Evolutionary conservation across 2,329 filamentous ascomycete genomes (phyloP).

Genomic region (Colletotrichum sp.): DNA sequence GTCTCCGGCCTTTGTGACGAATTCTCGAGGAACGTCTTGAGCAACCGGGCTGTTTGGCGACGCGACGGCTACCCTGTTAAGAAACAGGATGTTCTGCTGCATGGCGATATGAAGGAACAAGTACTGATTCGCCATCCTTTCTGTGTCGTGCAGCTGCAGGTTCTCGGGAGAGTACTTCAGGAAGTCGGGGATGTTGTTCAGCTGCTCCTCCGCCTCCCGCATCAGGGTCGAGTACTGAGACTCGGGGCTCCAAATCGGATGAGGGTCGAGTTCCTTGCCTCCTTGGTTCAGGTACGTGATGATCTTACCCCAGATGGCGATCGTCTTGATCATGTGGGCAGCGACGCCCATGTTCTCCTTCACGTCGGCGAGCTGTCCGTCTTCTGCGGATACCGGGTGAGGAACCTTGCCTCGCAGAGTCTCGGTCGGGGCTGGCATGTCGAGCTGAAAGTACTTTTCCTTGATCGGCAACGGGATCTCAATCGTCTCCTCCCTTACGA

Average conservation of each 20-base stretch:
- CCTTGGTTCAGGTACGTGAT: conserved; percentile 91
- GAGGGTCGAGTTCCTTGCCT: conserved; percentile 77
- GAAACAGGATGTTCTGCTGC: conserved; percentile 88
- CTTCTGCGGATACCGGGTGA: conserved; percentile 65
- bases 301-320: conserved; percentile 88
- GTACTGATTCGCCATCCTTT: conserved; percentile 89
- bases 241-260: conserved; percentile 82
- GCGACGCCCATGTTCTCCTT: conserved; percentile 92
- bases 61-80: conserved; percentile 86
- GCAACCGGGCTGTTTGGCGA: conserved; percentile 68
- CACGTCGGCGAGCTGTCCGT: conserved; percentile 68
- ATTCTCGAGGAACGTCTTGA: conserved; percentile 76
- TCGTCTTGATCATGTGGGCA: conserved; percentile 84
- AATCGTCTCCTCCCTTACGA: conserved; percentile 87
- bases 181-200: conserved; percentile 68
- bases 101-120: conserved; percentile 89
- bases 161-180: conserved; percentile 84
- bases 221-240: conserved; percentile 77
- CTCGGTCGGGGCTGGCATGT: conserved; percentile 88
- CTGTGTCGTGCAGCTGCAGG: conserved; percentile 81
- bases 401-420: conserved; percentile 75
- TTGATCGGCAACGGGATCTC: conserved; percentile 90
- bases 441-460: conserved; percentile 87
- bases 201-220: conserved; percentile 73
- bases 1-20: conserved; percentile 75